Evolutionary conservation across 441 rosid genomes (phyloP), one percentile per base, ranked within the genome.

Genomic region (Viola pubescens): DNA sequence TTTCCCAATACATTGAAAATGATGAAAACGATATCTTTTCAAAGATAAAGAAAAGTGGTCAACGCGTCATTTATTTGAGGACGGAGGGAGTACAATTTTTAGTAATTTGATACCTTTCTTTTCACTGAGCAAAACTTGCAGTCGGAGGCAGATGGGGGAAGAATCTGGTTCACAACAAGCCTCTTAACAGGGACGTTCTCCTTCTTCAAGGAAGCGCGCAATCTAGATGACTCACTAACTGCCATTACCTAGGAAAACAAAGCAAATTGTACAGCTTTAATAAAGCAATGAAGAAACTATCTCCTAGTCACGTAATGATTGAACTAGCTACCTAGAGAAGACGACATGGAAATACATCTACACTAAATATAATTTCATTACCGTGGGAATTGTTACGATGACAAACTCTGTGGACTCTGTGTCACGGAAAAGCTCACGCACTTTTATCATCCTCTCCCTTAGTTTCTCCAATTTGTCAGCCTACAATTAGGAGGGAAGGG

Each of bases 101-200:
- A 26, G 34, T 2, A 12, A 47, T 59, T 12, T 12, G 40, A 54
- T 77, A 92, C 97, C 97, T 82, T 87, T 71, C 94, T 81, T 81
- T 79, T 89, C 78, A 84, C 78, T 48, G 94, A 83, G 71, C 98
- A 92, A 77, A 92, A 92, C 65, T 82, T 89, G 86, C 98, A 92
- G 77, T 85, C 91, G 0, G 90, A 80, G 56, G 75, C 75, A 59
- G 88, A 77, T 55, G 88, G 87, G 14, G 96, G 92, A 61, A 92
- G 89, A 67, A 92, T 67, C 73, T 92, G 97, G 76, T 89, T 92
- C 52, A 87, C 89, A 48, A 89, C 65, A 59, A 92, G 88, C 79
- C 86, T 85, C 73, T 67, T 79, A 41, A 89, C 91, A 3, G 95
- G 98, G 60, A 92, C 97, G 50, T 62, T 81, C 75, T 92, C 97